Percentiles rank a stretch among this genome's conserved stretches.
phyloP scores from a whole-genome alignment of 1,139 yeast species.

The Suhomyces maxii region DNA sequence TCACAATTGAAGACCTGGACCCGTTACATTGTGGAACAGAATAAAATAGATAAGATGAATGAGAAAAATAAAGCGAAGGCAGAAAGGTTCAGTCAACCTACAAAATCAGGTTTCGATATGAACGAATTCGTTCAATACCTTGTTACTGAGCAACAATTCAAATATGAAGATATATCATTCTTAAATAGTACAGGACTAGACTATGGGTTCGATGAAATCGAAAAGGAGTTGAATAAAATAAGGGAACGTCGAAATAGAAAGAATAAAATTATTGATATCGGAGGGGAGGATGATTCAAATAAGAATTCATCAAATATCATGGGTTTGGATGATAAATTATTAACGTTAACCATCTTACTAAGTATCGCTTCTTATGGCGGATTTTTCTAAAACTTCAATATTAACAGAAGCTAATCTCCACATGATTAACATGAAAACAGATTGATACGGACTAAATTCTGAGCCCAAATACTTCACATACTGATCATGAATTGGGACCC shows the following conservation, averaged over 20 bases:
- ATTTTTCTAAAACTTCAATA: slow-evolving; percentile 42
- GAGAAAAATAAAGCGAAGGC: neutral
- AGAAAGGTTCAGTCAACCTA: neutral
- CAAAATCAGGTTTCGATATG: slow-evolving; percentile 20
- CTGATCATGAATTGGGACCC: slow-evolving; percentile 65
- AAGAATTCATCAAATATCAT: neutral
- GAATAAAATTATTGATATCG: slow-evolving; percentile 30
- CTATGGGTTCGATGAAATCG: slow-evolving; percentile 41
- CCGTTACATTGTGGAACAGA: slow-evolving; percentile 20
- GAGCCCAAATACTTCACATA: slow-evolving; percentile 56
- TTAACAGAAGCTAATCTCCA: slow-evolving; percentile 71
- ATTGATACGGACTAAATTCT: slow-evolving; percentile 63
- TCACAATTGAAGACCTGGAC: slow-evolving; percentile 29
- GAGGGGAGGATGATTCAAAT: slow-evolving; percentile 27
- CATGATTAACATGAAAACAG: slow-evolving; percentile 67
- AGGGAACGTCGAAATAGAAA: slow-evolving; percentile 16
- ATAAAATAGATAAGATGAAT: neutral
- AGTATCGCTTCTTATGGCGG: slow-evolving; percentile 1
- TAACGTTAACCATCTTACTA: neutral
- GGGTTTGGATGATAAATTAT: neutral
- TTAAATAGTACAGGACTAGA: slow-evolving; percentile 28
- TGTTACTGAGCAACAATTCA: slow-evolving; percentile 33
- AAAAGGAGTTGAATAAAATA: slow-evolving; percentile 35
- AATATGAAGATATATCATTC: slow-evolving; percentile 28
- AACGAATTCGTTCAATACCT: slow-evolving; percentile 32